Percentiles rank a stretch among this genome's conserved stretches.
phyloP scores from a whole-genome alignment of 306 rosid species.

The Acacia melanoxylon region DNA sequence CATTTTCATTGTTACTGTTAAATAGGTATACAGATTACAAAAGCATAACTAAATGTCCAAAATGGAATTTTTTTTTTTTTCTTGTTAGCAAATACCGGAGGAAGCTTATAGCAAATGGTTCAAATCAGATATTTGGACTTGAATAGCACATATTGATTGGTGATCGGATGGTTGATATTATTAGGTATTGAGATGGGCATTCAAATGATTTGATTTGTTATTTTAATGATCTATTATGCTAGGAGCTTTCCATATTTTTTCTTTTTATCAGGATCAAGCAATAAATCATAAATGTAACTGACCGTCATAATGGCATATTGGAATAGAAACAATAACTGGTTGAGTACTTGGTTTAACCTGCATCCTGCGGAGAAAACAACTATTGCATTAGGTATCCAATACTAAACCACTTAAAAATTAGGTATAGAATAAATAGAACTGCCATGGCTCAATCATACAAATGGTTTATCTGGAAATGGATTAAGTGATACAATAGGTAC shows the following conservation, averaged over 20 bases:
- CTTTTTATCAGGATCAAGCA: constrained; percentile 12
- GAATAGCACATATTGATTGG: background rate
- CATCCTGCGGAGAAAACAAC: constrained; percentile 60
- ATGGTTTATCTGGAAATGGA: background rate
- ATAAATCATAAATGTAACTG: constrained; percentile 36
- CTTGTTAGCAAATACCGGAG: background rate
- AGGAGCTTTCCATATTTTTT: constrained; percentile 3
- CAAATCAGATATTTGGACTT: background rate
- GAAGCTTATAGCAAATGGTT: constrained; percentile 7
- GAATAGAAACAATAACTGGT: constrained; percentile 77
- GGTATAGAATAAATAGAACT: constrained; percentile 8
- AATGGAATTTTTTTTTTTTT: background rate
- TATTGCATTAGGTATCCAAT: constrained; percentile 21
- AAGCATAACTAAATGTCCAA: background rate
- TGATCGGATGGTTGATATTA: background rate
- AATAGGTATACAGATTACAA: background rate
- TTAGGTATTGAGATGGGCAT: background rate
- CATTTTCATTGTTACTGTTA: constrained; percentile 13
- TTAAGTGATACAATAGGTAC: background rate
- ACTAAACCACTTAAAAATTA: constrained; percentile 4
- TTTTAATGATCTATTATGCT: background rate
- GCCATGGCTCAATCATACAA: background rate
- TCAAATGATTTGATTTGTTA: background rate
- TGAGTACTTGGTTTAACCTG: constrained; percentile 64
- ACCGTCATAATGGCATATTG: constrained; percentile 91